Evolutionary conservation across 2,329 filamentous ascomycete species (phyloP).

Genomic region (Sphaerulina populicola): DNA sequence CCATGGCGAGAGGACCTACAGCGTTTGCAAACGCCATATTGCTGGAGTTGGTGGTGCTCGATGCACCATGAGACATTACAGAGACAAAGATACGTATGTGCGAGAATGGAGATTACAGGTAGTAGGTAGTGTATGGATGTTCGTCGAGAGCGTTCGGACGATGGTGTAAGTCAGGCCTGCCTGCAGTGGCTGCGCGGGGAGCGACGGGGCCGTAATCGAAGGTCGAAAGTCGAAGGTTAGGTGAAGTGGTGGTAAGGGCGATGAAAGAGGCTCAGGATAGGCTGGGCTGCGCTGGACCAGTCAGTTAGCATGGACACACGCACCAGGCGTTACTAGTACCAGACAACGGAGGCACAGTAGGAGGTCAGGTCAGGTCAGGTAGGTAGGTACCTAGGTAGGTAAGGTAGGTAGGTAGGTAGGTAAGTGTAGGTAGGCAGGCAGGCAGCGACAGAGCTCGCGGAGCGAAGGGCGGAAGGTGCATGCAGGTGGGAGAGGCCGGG

Average conservation of each 20-base stretch:
- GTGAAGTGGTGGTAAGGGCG: conserved; percentile 5
- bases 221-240: background rate
- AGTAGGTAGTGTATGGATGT: conserved; percentile 20
- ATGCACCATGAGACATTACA: conserved; percentile 27
- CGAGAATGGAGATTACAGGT: conserved; percentile 21
- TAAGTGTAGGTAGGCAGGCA: no score
- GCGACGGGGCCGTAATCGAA: conserved; percentile 1
- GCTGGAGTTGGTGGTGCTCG: conserved; percentile 15
- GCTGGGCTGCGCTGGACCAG: conserved; percentile 2
- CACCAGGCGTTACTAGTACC: background rate
- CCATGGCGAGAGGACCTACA: conserved; percentile 8
- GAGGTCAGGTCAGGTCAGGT: no score
- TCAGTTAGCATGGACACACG: conserved; percentile 6
- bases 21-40: conserved; percentile 21
- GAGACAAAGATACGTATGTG: conserved; percentile 26
- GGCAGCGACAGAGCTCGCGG: background rate
- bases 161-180: background rate
- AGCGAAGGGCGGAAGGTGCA: background rate
- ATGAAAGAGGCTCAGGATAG: conserved; percentile 1
- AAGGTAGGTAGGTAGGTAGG: no score
- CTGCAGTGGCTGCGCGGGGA: background rate
- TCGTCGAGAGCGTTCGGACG: conserved; percentile 15
- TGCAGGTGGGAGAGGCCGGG: background rate
- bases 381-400: no score
- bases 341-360: background rate